These are phyloP conservation scores for Stephania yunnanensis DNA, from an alignment of 164 flowering plant genomes.

Conservation along the genomic window DNA sequence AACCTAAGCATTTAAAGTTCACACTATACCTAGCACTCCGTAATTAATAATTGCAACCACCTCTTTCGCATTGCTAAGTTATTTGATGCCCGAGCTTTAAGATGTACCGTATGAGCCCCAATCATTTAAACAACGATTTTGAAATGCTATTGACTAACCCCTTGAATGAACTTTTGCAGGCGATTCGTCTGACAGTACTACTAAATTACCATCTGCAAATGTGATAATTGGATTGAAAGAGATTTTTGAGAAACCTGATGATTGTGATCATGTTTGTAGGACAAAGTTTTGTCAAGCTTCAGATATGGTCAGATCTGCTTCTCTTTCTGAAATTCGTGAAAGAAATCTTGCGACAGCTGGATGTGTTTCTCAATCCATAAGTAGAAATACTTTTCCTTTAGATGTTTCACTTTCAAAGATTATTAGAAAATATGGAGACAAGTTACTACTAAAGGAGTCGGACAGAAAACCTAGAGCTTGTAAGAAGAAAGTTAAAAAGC, in stretches of 20 bases:
- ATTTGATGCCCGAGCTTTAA: too few relatives aligned
- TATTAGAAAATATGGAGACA: conserved; percentile 56
- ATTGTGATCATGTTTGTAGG: conserved; percentile 27
- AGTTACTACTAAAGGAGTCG: conserved; percentile 59
- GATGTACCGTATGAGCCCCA: background rate
- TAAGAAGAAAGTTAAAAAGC: conserved; percentile 51
- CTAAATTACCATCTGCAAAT: conserved; percentile 17
- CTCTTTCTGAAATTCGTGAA: conserved; percentile 25
- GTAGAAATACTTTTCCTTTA: conserved; percentile 29
- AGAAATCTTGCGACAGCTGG: conserved; percentile 12
- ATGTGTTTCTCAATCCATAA: conserved; percentile 16
- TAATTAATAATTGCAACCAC: too few relatives aligned
- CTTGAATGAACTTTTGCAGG: conserved; percentile 35
- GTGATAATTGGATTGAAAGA: conserved; percentile 51
- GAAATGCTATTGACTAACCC: background rate
- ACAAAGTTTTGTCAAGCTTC: conserved; percentile 44
- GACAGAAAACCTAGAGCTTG: conserved; percentile 56
- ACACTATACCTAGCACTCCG: too few relatives aligned
- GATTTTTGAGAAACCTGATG: conserved; percentile 38
- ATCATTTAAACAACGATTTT: background rate
- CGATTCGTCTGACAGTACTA: conserved; percentile 7
- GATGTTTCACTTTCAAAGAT: conserved; percentile 44
- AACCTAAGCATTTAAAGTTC: too few relatives aligned
- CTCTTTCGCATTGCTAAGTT: too few relatives aligned
- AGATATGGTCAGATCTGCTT: conserved; percentile 39